Base-by-base conservation (phyloP, 129 eudicot species). In the Dittrichia graveolens region DNA sequence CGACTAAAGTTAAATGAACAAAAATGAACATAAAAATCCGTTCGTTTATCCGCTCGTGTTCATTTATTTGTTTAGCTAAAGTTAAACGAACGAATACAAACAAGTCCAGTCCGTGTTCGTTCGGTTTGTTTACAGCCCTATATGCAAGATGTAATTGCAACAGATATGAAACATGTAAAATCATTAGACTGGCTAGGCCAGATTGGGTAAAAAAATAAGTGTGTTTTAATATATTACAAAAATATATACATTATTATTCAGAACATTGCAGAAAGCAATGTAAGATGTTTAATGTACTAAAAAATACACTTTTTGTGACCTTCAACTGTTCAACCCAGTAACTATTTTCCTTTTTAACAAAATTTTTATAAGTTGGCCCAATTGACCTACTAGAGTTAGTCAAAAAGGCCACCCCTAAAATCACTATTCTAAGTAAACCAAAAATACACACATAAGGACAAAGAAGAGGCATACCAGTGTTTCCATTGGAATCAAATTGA, bases 401-500 rank as follows among this genome's bases (percentile, higher is more conserved):
- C 66, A 11, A 60, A 3, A 6, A 8, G 39, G 67, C 67, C 39
- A 61, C 48, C 15, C 40, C 19, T 40, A 48, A 45, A 44, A 56
- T 48, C 42, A 31, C 44, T 56, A 52, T 54, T 48, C 59, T 35
- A 39, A 13, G 48, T 41, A 35, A 57, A 60, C 66, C 24, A 59
- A 40, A 76, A 46, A 75, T 10, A 24, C 61, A 53, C 48, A 15
- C 31, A 57, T 64, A 24, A 58, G 47, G 16, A 73, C 61, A 18
- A 5, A 61, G 63, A 66, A 64, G 61, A 53, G 67, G 16, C 50
- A 39, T 87, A 92, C 97, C 97, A 63, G 79, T 87, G 77, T 77
- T 81, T 69, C 96, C 91, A 87, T 89, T 87, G 13, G 88, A 83
- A 66, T 88, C 96, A 65, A 79, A 76, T 49, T 87, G 96, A 73